These are phyloP conservation scores for Leccinum sublutescens DNA, from an alignment of 768 basidiomycete genomes.

Conservation along the genomic window DNA sequence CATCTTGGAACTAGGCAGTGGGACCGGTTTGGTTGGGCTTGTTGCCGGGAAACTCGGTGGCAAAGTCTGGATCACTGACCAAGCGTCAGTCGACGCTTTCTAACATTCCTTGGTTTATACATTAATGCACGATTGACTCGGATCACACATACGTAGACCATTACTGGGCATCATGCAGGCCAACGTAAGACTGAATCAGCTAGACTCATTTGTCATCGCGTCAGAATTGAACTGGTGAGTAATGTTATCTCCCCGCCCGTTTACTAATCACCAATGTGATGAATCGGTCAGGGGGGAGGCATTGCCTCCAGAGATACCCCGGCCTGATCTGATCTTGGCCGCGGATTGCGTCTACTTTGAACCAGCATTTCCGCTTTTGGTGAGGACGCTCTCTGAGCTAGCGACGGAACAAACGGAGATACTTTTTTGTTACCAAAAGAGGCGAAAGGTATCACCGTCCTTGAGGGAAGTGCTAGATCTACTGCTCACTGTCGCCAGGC, in stretches of 20 bases:
- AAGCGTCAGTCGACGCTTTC: constrained; percentile 60
- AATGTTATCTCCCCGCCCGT: constrained; percentile 8
- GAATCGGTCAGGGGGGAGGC: constrained; percentile 58
- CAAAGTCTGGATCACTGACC: constrained; percentile 84
- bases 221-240: constrained; percentile 81
- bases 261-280: neutral
- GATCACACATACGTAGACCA: constrained; percentile 45
- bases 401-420: constrained; percentile 58
- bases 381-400: constrained; percentile 72
- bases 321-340: constrained; percentile 73
- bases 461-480: neutral
- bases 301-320: constrained; percentile 45
- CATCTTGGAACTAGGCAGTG: constrained; percentile 84
- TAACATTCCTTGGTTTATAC: constrained; percentile 4
- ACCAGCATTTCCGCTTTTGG: constrained; percentile 85
- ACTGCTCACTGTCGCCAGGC: constrained; percentile 48
- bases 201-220: constrained; percentile 51
- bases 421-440: constrained; percentile 91
- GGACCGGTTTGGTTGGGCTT: constrained; percentile 91
- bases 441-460: constrained; percentile 66
- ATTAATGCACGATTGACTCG: constrained; percentile 10
- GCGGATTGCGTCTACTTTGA: constrained; percentile 98
- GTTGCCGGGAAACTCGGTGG: constrained; percentile 69
- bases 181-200: constrained; percentile 68
- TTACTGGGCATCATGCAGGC: constrained; percentile 74